phyloP scores from a whole-genome alignment of 768 basidiomycete genomes.

The Candolleomyces eurysporus region DNA sequence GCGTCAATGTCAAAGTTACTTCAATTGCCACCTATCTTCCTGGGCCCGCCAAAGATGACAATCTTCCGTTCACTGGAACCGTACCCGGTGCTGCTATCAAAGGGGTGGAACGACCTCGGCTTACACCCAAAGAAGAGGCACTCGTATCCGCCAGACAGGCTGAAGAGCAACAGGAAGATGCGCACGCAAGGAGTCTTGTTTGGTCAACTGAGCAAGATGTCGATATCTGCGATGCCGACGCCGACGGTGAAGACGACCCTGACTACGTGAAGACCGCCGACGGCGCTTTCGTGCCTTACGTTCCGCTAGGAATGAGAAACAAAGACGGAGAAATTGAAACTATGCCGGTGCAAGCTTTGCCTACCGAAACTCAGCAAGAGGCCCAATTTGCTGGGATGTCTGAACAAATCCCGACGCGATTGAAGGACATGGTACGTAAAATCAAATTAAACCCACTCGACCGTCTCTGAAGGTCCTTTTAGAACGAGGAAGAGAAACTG shows the following conservation, averaged over 20 bases:
- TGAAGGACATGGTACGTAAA: slow-evolving; percentile 53
- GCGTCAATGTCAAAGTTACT: slow-evolving; percentile 68
- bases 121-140: slow-evolving; percentile 61
- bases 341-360: slow-evolving; percentile 17
- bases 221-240: slow-evolving; percentile 49
- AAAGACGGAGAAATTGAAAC: slow-evolving; percentile 55
- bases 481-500: slow-evolving; percentile 16
- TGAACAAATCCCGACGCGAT: slow-evolving; percentile 49
- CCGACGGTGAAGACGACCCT: slow-evolving; percentile 58
- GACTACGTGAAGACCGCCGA: slow-evolving; percentile 38
- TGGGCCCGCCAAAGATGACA: slow-evolving; percentile 54
- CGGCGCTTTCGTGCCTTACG: slow-evolving; percentile 37
- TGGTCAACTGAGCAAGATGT: slow-evolving; percentile 63
- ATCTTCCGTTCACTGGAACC: slow-evolving; percentile 39
- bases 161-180: slow-evolving; percentile 62
- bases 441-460: neutral
- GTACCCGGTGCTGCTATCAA: slow-evolving; percentile 41
- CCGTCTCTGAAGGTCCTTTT: neutral
- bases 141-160: slow-evolving; percentile 49
- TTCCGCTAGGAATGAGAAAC: slow-evolving; percentile 50
- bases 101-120: slow-evolving; percentile 27
- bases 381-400: slow-evolving; percentile 49
- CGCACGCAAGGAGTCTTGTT: slow-evolving; percentile 56
- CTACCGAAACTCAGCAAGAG: slow-evolving; percentile 32
- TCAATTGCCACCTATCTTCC: slow-evolving; percentile 77